Evolutionary conservation across 306 rosid species (phyloP).

Genomic region (Acacia crassicarpa): DNA sequence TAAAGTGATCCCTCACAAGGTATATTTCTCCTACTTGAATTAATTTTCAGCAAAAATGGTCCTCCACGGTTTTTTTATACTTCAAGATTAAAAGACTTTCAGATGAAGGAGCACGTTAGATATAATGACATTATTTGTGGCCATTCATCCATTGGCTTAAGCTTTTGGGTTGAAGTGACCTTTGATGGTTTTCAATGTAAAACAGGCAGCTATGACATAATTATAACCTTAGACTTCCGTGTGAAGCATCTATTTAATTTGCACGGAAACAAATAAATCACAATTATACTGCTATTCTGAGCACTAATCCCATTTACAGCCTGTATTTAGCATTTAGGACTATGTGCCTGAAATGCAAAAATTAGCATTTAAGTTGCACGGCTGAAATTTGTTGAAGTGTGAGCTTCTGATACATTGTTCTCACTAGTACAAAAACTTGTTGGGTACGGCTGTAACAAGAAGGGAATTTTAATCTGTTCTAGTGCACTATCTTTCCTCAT

Average conservation of each 20-base stretch:
- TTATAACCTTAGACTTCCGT: conserved; percentile 6
- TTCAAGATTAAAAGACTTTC: not conserved
- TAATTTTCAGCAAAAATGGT: not conserved
- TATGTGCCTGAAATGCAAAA: not conserved
- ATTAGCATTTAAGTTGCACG: not conserved
- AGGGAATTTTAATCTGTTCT: not conserved
- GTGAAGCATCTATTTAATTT: conserved; percentile 6
- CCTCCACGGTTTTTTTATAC: not conserved
- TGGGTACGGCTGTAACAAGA: not conserved
- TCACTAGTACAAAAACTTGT: not conserved
- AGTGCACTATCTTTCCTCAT: not conserved
- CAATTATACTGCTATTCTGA: not conserved
- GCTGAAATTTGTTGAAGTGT: not conserved
- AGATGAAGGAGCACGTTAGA: not conserved
- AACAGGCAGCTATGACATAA: not conserved
- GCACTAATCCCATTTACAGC: not conserved
- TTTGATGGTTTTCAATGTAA: not conserved
- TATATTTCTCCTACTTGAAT: not conserved
- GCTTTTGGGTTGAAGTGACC: not conserved
- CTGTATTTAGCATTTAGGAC: not conserved
- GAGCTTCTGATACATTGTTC: not conserved
- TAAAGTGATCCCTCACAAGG: not conserved
- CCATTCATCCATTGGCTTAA: not conserved
- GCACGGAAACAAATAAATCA: conserved; percentile 3
- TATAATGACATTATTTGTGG: not conserved